Evolutionary conservation across 495 filamentous ascomycete genomes (phyloP), one percentile per base, ranked within the genome.

Genomic region (Neurospora sp.): DNA sequence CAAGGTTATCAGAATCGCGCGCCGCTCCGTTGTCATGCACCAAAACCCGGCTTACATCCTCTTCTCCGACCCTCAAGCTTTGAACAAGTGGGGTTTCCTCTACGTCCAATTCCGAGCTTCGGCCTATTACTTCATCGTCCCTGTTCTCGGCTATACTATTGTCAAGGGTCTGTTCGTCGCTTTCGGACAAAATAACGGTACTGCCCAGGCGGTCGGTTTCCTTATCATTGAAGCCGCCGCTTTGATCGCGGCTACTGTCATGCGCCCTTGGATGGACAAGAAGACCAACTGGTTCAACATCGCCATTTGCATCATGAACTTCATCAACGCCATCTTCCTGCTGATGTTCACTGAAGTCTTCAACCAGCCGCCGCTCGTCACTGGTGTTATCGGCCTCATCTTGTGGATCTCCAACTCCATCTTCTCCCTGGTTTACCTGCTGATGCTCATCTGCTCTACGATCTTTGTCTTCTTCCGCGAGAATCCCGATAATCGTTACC

Each of bases 241-340:
- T 78, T 85, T 99, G 78, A 91, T 98, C 78, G 88, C 78, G 40
- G 90, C 94, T 71, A 92, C 89, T 77, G 89, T 97, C 66, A 84
- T 98, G 77, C 91, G 93, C 70, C 96, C 96, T 14, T 99, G 95
- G 91, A 98, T 99, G 96, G 96, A 99, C 87, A 98, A 97, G 89
- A 96, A 94, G 84, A 98, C 95, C 74, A 99, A 99, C 80, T 89
- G 91, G 75, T 97, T 96, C 88, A 99, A 99, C 85, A 97, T 99
- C 76, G 87, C 95, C 71, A 98, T 99, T 79, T 90, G 89, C 73
- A 90, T 88, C 31, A 85, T 97, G 80, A 98, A 98, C 83, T 97
- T 98, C 80, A 78, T 98, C 79, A 97, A 97, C 82, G 88, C 90
- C 75, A 90, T 96, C 82, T 95, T 95, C 84, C 85, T 96, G 31